Base-by-base conservation (phyloP, 2,329 filamentous ascomycete genomes). In the Penicillium freii region DNA sequence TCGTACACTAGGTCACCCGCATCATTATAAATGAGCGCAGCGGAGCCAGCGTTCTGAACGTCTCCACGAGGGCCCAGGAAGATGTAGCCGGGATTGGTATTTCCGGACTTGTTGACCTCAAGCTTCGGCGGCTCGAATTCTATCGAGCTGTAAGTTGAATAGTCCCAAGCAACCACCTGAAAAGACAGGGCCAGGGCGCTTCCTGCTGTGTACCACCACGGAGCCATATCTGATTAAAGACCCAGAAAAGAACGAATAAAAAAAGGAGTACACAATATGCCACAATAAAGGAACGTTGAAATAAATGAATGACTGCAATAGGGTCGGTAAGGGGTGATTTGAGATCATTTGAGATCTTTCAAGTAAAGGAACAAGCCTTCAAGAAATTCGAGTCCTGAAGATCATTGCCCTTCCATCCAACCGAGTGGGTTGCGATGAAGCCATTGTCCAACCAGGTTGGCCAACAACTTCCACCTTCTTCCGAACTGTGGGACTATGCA, bases 271-370 rank as follows among this genome's bases (percentile, higher is more conserved):
- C 45, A n/a, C 19, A 19, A 44, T 39, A 51, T 36, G 27, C 8
- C 33, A 3, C 31, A 44, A 19, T n/a, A 1, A 19, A 44, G 42
- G 15, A 44, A 55, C 19, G 15, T 19, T 40, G 23, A 43, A 38
- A 38, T 47, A 40, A 61, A 61, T 33, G 59, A 62, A 50, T 56
- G 57, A 54, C 57, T 44, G 39, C 11, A 55, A 47, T 56, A 43
- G 45, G 36, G 25, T 36, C 47, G 42, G 21, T 19, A 56, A 53
- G 42, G 34, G 19, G 44, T 59, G n/a, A 25, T 43, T 36, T 8
- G 5, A 15, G 36, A 46, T 8, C 8, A 25, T 43, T 36, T 8
- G 5, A 15, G 36, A 46, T 8, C 8, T 46, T 60, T 56, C 27
- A 57, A 58, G 3, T 49, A 10, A 5, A 43, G 25, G 19, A 19